Percentiles rank a stretch among this genome's conserved stretches.
phyloP scores from a whole-genome alignment of 495 filamentous ascomycete genomes.

The Talaromyces wortmannii region DNA sequence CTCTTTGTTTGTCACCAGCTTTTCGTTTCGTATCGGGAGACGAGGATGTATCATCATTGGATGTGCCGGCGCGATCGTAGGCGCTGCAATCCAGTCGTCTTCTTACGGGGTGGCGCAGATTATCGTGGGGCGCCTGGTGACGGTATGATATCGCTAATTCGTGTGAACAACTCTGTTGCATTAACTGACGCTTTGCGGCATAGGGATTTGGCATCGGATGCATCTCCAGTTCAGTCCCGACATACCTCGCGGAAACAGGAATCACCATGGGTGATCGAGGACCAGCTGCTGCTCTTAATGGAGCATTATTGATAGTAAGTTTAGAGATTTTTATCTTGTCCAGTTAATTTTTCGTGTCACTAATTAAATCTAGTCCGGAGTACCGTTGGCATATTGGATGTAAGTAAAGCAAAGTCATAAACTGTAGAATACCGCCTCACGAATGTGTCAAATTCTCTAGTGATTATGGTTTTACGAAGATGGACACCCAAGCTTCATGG shows the following conservation, averaged over 20 bases:
- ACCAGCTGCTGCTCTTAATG: no score
- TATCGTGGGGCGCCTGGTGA: conserved; percentile 11
- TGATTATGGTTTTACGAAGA: conserved; percentile 19
- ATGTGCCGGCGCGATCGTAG: conserved; percentile 13
- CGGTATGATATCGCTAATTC: neutral
- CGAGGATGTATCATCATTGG: conserved; percentile 21
- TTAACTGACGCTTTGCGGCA: no score
- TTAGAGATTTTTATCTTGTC: no score
- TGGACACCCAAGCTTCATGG: conserved; percentile 20
- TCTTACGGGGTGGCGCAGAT: conserved; percentile 15
- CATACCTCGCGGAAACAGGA: conserved; percentile 13
- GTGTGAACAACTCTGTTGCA: no score
- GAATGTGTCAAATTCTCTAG: neutral
- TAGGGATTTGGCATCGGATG: conserved; percentile 11
- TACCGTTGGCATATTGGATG: no score
- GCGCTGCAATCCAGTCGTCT: conserved; percentile 10
- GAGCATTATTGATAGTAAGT: no score
- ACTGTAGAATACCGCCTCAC: no score
- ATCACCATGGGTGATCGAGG: no score
- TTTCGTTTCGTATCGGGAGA: conserved; percentile 7
- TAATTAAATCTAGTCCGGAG: no score
- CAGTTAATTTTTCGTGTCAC: no score
- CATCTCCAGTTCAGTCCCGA: conserved; percentile 7
- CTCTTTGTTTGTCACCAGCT: conserved; percentile 5
- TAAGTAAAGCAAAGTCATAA: no score